These are phyloP conservation scores for Lomentospora prolificans DNA, from an alignment of 2,329 filamentous ascomycete species.

Conservation along the genomic window DNA sequence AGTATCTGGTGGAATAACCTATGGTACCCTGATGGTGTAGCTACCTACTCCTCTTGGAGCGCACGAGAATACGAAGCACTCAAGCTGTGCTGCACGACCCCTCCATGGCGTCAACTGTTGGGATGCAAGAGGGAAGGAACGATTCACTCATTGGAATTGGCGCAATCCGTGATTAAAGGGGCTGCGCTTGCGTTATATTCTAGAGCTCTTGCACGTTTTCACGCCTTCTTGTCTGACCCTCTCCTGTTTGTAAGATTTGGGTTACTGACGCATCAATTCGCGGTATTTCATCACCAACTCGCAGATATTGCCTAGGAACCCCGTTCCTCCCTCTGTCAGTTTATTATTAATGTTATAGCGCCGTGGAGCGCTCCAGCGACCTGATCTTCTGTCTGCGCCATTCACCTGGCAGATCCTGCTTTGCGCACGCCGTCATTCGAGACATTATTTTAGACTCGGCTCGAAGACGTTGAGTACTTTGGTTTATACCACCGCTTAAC, in stretches of 20 bases:
- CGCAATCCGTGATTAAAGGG: neutral
- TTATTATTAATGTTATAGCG: neutral
- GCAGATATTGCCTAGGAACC: neutral
- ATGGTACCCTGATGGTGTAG: too few species aligned
- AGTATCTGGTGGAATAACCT: too few species aligned
- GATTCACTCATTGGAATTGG: neutral
- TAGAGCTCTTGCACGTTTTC: neutral
- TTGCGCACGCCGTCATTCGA: neutral
- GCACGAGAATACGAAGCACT: neutral
- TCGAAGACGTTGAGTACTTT: neutral
- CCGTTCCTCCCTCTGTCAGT: neutral
- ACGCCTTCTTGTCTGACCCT: neutral
- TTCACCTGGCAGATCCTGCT: neutral
- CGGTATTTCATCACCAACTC: neutral
- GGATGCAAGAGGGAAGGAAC: neutral
- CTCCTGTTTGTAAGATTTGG: neutral
- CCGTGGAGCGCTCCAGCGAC: neutral
- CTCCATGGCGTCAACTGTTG: conserved; percentile 1
- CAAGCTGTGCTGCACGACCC: neutral
- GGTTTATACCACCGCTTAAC: neutral
- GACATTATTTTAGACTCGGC: neutral
- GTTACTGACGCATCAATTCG: neutral
- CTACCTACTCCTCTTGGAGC: too few species aligned
- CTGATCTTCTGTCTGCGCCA: neutral
- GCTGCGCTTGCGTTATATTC: neutral